These are phyloP conservation scores for Trypanosoma boissoni DNA, from an alignment of 208 protist genomes.

Conservation along the genomic window DNA sequence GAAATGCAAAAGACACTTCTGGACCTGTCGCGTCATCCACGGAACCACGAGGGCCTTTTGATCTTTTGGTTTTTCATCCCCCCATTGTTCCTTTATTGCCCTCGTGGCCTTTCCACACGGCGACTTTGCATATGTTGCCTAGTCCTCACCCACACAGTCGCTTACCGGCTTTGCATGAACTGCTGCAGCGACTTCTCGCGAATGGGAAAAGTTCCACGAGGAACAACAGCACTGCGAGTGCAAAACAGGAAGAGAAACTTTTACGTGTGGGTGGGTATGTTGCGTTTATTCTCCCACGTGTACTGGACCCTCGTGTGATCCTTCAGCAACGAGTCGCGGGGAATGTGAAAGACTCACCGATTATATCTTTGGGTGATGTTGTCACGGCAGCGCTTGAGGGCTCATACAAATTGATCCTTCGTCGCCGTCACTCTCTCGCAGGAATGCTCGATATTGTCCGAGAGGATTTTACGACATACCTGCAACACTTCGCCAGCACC, in stretches of 20 bases:
- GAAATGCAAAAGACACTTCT: no score
- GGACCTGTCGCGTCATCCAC: no score
- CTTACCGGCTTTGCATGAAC: conserved; percentile 20
- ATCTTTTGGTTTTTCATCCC: conserved; percentile 50
- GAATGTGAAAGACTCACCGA: conserved; percentile 8
- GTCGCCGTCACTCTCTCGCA: conserved; percentile 29
- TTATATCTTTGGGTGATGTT: conserved; percentile 34
- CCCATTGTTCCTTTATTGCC: conserved; percentile 24
- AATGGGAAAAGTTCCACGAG: conserved; percentile 1
- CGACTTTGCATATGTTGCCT: no score
- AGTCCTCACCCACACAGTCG: conserved; percentile 20
- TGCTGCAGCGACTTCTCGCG: conserved; percentile 25
- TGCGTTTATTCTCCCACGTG: conserved; percentile 61
- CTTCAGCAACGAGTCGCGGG: conserved; percentile 5
- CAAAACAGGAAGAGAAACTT: conserved; percentile 12
- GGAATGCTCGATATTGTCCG: conserved; percentile 8
- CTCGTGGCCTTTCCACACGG: conserved; percentile 15
- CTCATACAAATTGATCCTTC: conserved; percentile 57
- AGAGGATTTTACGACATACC: conserved; percentile 1
- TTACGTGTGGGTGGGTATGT: conserved; percentile 36
- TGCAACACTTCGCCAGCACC: conserved; percentile 15
- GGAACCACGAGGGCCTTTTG: conserved; percentile 25
- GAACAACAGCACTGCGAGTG: background rate
- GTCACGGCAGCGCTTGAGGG: conserved; percentile 49
- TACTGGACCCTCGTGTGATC: conserved; percentile 27